Conservation (phyloP, 192 early-diverging fungal genomes). For the Spizellomyces sp. region DNA sequence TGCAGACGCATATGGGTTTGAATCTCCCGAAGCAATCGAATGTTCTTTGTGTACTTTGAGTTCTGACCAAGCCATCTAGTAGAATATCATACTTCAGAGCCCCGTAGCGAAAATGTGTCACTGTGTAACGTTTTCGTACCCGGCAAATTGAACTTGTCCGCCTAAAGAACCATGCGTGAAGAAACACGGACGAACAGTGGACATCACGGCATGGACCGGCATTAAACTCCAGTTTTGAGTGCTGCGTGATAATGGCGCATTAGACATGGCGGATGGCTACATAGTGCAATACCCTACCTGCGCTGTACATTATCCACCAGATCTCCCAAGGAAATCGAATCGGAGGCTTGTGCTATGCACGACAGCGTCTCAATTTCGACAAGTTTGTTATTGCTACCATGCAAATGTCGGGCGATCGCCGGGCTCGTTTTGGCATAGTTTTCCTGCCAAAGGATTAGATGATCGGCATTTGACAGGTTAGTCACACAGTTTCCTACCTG, state of each 20-base stretch:
- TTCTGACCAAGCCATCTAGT: conserved; percentile 87
- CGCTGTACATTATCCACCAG: conserved; percentile 71
- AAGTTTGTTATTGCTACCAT: conserved; percentile 8
- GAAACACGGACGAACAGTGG: conserved; percentile 83
- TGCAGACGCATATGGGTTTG: conserved; percentile 84
- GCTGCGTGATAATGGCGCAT: conserved; percentile 35
- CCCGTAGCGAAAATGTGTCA: background rate
- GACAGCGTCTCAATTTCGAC: conserved; percentile 56
- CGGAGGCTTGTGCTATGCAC: conserved; percentile 77
- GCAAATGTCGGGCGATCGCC: conserved; percentile 42
- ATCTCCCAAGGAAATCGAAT: conserved; percentile 82
- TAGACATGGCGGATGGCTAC: background rate
- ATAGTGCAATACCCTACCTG: conserved; percentile 15
- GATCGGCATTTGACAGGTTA: no score
- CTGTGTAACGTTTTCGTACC: conserved; percentile 34
- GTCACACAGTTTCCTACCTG: conserved; percentile 53
- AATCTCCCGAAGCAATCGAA: conserved; percentile 76
- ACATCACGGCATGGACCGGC: conserved; percentile 82
- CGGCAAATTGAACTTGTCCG: conserved; percentile 31
- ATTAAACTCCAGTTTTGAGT: conserved; percentile 90
- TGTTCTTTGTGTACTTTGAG: conserved; percentile 74
- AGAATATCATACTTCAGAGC: background rate
- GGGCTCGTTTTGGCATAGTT: conserved; percentile 82
- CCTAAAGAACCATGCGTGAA: conserved; percentile 67
- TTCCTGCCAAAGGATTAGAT: conserved; percentile 50